Evolutionary conservation across 2,329 filamentous ascomycete genomes (phyloP), one percentile per base, ranked within the genome.

Genomic region (Pestalotiopsis sp.): DNA sequence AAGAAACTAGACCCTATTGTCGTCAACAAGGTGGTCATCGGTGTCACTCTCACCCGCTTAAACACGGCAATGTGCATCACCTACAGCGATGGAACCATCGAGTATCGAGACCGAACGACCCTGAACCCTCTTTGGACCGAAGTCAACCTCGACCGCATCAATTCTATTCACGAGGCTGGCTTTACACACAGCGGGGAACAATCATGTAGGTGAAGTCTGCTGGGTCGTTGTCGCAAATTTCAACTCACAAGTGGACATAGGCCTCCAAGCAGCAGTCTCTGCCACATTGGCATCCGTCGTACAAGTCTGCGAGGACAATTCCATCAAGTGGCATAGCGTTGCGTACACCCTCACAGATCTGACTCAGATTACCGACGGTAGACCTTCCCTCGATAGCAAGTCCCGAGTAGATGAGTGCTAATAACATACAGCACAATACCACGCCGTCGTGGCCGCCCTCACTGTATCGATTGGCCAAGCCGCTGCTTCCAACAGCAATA

Each of bases 81-180:
- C 31, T 93, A 93, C 73, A 92, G 92, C 70, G 94, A 97, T 77
- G 93, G 95, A 12, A 92, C 90, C 0, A 84, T 97, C 3, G 91
- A 96, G 73, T 93, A 95, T 78, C 89, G 93, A 68, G 92, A 97
- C 75, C 88, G 94, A 12, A 85, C 87, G 62, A 92, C 89, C 0
- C 91, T 97, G 87, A 85, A 89, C 4, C 86, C 91, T 66, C 83
- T 95, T 0, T 90, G 88, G 71, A 86, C 87, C 4, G 87, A 91
- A 68, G 85, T 87, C 36, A 91, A 92, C 73, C 80, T 88, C 7
- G 87, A 89, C 58, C 89, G 84, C 60, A 88, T 97, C 39, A 89
- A 87, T 70, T 92, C 89, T 68, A 84, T 97, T 36, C 84, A 91
- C 36, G 93, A 97, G 78, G 90, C 91, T 60, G 94, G 94, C 1